Percentiles rank a stretch among this genome's conserved stretches.
Conservation (phyloP, 202 grass and related monocot genomes). For the Carex arenaria region DNA sequence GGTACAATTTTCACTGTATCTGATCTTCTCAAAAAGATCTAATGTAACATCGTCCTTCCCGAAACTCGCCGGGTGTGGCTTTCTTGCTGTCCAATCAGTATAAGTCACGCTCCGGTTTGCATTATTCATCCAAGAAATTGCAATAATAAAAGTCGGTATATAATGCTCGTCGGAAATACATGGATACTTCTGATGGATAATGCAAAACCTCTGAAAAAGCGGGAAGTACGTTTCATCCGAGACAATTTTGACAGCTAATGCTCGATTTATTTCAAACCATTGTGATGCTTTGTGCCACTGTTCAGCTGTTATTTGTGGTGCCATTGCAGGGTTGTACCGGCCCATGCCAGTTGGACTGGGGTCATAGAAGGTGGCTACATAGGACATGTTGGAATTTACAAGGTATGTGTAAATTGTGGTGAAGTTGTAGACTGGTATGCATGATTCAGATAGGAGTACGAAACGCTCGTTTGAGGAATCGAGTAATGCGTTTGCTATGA, state of each 20-base stretch:
- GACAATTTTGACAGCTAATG: conserved; percentile 40
- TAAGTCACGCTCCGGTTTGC: conserved; percentile 50
- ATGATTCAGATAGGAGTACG: conserved; percentile 36
- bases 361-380: conserved; percentile 8
- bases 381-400: conserved; percentile 20
- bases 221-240: conserved; percentile 49
- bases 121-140: conserved; percentile 26
- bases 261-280: conserved; percentile 73
- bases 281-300: conserved; percentile 45
- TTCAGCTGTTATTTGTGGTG: conserved; percentile 2
- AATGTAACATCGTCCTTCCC: conserved; percentile 19
- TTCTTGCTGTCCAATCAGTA: conserved; percentile 31
- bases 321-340: conserved; percentile 25
- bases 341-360: neutral
- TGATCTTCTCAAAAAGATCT: conserved; percentile 51
- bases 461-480: conserved; percentile 33
- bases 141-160: conserved; percentile 41
- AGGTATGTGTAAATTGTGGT: conserved; percentile 32
- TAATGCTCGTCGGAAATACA: conserved; percentile 81
- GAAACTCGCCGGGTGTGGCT: conserved; percentile 31
- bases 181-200: neutral
- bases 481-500: conserved; percentile 21
- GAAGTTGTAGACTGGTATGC: conserved; percentile 41
- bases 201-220: conserved; percentile 40
- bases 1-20: conserved; percentile 35